Evolutionary conservation across 805 yeast genomes (phyloP), one percentile per base, ranked within the genome.

Genomic region (Saccharomycopsis guyanensis): DNA sequence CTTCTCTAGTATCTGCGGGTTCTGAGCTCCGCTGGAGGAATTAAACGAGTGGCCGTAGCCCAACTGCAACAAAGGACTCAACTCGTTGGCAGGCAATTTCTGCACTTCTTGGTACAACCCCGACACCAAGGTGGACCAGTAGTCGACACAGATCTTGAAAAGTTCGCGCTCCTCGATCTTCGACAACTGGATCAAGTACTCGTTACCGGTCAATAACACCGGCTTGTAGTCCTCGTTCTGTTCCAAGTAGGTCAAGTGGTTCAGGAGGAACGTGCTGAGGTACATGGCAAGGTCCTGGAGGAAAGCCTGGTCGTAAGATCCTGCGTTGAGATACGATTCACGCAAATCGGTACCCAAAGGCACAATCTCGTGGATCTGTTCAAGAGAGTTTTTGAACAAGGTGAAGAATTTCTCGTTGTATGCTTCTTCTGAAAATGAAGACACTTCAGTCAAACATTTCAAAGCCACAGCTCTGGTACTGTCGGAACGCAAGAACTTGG

Each of bases 251-350:
- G 66, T 50, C 51, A 84, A 73, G 63, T 93, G 96, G 61, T 79
- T 80, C 31, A 82, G 67, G 53, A 93, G 69, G 59, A 85, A 91
- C 2, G 96, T 85, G 45, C 93, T 81, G 56, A 93, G 72, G 63
- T 82, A 93, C 84, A 91, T 81, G 15, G 97, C 95, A 58, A 93
- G 75, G 69, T 93, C 96, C 66, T 93, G 96, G 56, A 93, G 75
- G 59, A 89, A 89, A 33, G 93, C 89, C 70, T 93, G 97, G 60
- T 91, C 97, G 38, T 76, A 70, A 18, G 95, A 76, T 59, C 74
- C 76, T 4, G 96, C 95, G 54, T 72, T 70, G 42, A 75, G 72
- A 65, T 93, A 93, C 23, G 85, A 77, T 42, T 71, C 71, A 56
- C 75, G 78, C 57, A 93, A 71, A 58, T 89, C 86, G 3, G 87